These are phyloP conservation scores for Oryza rufipogon DNA, from an alignment of 176 grass and related monocot genomes.

Conservation along the genomic window DNA sequence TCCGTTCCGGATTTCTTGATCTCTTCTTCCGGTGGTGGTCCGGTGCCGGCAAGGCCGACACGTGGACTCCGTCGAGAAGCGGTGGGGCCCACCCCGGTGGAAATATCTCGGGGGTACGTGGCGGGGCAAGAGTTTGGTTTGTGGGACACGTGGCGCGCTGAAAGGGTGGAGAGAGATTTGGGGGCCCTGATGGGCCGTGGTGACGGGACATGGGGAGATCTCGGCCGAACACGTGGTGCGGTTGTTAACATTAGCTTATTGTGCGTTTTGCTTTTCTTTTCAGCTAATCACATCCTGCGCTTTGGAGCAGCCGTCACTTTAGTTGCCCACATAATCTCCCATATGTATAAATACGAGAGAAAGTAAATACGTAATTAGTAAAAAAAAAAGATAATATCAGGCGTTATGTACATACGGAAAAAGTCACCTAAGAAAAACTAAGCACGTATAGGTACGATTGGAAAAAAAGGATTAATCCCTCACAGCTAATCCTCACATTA, in stretches of 20 bases:
- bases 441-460: too few relatives aligned
- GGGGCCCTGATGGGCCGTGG: neutral
- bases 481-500: too few relatives aligned
- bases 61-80: neutral
- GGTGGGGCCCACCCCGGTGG: neutral
- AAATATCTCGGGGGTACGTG: slow-evolving; percentile 43
- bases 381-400: too few relatives aligned
- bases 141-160: neutral
- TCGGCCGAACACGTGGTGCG: neutral
- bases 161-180: neutral
- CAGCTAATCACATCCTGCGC: neutral
- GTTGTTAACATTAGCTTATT: neutral
- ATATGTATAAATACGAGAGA: too few relatives aligned
- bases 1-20: too few relatives aligned
- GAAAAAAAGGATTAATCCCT: too few relatives aligned
- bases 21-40: neutral
- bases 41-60: neutral
- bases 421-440: too few relatives aligned
- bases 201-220: neutral
- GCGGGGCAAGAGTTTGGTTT: neutral
- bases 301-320: neutral
- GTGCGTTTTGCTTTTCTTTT: neutral
- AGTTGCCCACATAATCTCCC: too few relatives aligned
- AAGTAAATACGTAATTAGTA: too few relatives aligned
- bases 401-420: too few relatives aligned